These are phyloP conservation scores for Excoecaria cochinchinensis DNA, from an alignment of 345 rosid species.

Conservation along the genomic window DNA sequence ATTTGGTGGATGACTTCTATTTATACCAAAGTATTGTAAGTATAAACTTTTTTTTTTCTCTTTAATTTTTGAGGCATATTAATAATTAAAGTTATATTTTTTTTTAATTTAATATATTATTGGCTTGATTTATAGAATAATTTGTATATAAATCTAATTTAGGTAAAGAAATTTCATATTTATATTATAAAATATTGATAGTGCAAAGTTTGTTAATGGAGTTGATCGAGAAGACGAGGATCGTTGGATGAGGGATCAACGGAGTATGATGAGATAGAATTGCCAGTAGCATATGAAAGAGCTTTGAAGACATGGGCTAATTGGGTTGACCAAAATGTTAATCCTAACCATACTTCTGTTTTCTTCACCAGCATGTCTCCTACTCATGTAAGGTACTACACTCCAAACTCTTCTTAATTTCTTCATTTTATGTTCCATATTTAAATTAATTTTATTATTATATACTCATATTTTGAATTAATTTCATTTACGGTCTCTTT, in stretches of 20 bases:
- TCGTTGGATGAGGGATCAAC: constrained; percentile 12
- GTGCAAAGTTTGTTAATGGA: not conserved
- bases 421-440: too few relatives aligned
- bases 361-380: constrained; percentile 30
- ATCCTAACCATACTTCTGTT: constrained; percentile 24
- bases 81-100: not conserved
- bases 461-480: too few relatives aligned
- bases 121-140: not conserved
- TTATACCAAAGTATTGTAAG: constrained; percentile 28
- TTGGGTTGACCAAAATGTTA: constrained; percentile 25
- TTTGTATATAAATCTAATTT: too few relatives aligned
- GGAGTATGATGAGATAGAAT: constrained; percentile 23
- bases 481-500: too few relatives aligned
- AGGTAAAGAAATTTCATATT: too few relatives aligned
- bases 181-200: too few relatives aligned
- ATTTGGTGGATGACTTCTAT: constrained; percentile 28
- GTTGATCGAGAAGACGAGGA: constrained; percentile 17
- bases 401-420: not conserved
- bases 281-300: constrained; percentile 29
- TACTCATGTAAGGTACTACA: constrained; percentile 11
- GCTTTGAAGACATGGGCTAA: constrained; percentile 30
- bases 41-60: not conserved
- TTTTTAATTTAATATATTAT: not conserved
- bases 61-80: not conserved
- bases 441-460: too few relatives aligned